These are phyloP conservation scores for Coniochaeta prunicola DNA, from an alignment of 2,329 filamentous ascomycete genomes.

Conservation along the genomic window DNA sequence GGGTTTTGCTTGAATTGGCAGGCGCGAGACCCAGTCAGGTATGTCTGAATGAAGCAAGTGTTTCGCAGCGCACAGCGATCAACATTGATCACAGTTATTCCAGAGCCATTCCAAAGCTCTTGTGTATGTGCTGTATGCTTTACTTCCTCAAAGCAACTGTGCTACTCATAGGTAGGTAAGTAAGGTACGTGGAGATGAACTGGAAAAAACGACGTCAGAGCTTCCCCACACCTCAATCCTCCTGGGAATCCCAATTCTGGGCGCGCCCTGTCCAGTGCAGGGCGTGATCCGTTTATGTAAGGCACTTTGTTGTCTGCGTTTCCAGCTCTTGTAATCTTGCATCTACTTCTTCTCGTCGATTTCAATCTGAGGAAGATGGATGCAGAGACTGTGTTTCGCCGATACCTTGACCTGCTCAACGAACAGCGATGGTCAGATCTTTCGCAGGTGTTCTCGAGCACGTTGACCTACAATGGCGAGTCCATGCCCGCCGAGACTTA, in stretches of 20 bases:
- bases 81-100: too few species aligned
- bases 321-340: background rate
- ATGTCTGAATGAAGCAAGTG: too few species aligned
- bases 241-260: background rate
- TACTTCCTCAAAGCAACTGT: too few species aligned
- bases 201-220: background rate
- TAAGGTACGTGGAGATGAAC: too few species aligned
- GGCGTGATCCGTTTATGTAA: background rate
- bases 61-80: too few species aligned
- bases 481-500: background rate
- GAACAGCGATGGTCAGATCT: background rate
- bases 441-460: background rate
- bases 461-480: background rate
- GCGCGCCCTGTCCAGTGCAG: background rate
- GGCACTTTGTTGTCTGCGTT: background rate
- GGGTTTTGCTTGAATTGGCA: too few species aligned
- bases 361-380: background rate
- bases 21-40: too few species aligned
- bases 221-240: background rate
- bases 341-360: background rate
- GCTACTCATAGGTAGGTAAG: too few species aligned
- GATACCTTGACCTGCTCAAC: background rate
- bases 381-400: background rate
- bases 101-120: too few species aligned
- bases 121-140: too few species aligned